A percentile compares a stretch with the other conserved stretches of the same genome.
Conservation (phyloP, 306 rosid species). For the Neltuma alba region DNA sequence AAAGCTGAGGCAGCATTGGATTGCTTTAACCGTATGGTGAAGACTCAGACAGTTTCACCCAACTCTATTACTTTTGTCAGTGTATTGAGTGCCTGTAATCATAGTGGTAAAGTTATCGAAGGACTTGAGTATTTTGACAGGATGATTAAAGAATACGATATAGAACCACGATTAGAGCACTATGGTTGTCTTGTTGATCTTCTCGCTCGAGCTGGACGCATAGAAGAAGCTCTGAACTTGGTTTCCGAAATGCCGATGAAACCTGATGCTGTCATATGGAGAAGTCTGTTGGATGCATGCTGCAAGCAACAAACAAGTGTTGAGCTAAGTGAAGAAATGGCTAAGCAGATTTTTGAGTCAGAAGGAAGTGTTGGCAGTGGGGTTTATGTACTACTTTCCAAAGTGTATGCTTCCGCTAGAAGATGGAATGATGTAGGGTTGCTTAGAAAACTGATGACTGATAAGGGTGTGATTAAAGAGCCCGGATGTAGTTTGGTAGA, state of each 20-base stretch:
- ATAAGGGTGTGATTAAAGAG: conserved; percentile 63
- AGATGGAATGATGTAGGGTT: conserved; percentile 74
- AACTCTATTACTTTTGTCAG: conserved; percentile 80
- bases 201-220: conserved; percentile 64
- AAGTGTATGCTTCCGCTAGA: conserved; percentile 71
- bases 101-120: conserved; percentile 64
- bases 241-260: conserved; percentile 68
- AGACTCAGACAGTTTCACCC: conserved; percentile 43
- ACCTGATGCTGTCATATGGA: conserved; percentile 84
- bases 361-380: conserved; percentile 58
- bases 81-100: conserved; percentile 77
- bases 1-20: conserved; percentile 59
- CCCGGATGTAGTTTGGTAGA: conserved; percentile 82
- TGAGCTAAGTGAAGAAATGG: conserved; percentile 74
- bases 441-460: conserved; percentile 70
- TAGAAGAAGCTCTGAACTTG: conserved; percentile 64
- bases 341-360: conserved; percentile 56
- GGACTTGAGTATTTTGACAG: conserved; percentile 60
- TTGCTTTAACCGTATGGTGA: conserved; percentile 52
- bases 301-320: conserved; percentile 64
- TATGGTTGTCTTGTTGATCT: conserved; percentile 89
- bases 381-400: conserved; percentile 74
- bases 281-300: conserved; percentile 82
- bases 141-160: conserved; percentile 59
- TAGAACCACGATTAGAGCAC: conserved; percentile 69